Evolutionary conservation across 2,329 filamentous ascomycete genomes (phyloP).

Genomic region (Nemania sp.): DNA sequence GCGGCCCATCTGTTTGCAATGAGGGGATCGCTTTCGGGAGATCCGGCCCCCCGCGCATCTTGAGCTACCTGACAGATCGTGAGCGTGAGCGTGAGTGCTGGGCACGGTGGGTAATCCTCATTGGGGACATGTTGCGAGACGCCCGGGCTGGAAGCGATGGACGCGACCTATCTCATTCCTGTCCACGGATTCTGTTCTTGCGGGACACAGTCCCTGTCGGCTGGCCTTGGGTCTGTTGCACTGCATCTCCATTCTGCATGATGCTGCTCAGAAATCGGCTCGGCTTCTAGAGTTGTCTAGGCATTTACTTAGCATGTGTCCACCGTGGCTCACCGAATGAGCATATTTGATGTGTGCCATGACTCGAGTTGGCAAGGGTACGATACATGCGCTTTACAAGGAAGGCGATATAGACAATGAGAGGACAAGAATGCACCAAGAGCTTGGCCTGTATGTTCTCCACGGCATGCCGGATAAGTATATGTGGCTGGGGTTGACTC

Average conservation of each 20-base stretch:
- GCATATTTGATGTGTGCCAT: constrained; percentile 1
- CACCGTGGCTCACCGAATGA: constrained; percentile 11
- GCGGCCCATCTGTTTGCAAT: neutral
- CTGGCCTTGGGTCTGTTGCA: constrained; percentile 9
- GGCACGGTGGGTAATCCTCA: neutral
- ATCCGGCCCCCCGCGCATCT: constrained; percentile 21
- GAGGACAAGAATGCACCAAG: neutral
- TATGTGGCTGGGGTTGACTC: no score
- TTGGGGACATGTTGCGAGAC: neutral
- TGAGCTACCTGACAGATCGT: constrained; percentile 20
- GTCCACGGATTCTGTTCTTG: neutral
- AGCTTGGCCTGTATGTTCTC: constrained; percentile 17
- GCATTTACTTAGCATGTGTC: neutral
- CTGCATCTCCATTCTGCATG: constrained; percentile 16
- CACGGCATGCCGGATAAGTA: no score
- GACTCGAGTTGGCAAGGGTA: neutral
- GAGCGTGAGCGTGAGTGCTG: constrained; percentile 11
- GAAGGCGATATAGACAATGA: constrained; percentile 5
- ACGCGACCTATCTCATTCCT: constrained; percentile 7
- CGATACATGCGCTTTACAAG: constrained; percentile 1
- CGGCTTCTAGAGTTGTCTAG: neutral
- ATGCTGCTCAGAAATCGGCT: neutral
- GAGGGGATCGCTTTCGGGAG: constrained; percentile 17
- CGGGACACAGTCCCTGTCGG: neutral
- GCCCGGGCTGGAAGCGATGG: constrained; percentile 1